Base-by-base conservation (phyloP, 2,329 filamentous ascomycete species). In the Mollisia scopiformis region DNA sequence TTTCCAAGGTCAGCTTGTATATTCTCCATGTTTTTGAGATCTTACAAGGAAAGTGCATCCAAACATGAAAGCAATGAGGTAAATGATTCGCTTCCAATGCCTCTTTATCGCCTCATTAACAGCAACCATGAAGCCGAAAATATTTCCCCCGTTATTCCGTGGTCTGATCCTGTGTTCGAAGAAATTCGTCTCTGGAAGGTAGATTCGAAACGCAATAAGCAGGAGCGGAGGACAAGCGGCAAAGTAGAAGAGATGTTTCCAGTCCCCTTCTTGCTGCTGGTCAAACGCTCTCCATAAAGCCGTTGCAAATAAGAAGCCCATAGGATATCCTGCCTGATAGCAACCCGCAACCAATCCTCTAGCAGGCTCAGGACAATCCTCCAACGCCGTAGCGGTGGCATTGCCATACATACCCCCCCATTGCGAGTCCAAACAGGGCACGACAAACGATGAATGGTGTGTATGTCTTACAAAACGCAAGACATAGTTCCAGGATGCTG, bases 171-270 rank as follows among this genome's bases (percentile, higher is more conserved):
- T 39, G 14, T 39, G 5, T 16, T n/a, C 5, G 37, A 90, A 96
- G 1, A 87, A 83, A 50, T 90, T 77, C 0, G 92, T 97, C 78
- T 97, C 93, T 13, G 91, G 89, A 1, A 97, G 82, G 73, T 83
- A 86, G 27, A 94, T 79, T 33, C 93, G 88, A 80, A 90, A 92
- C 55, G 87, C 71, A 71, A 96, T 96, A 75, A 96, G 89, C 33
- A 96, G 75, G 1, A 93, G 82, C 0, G 93, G 93, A 0, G 91
- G 91, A 39, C 88, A 84, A 6, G 93, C 91, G 11, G 88, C 92
- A 74, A 96, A 96, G 92, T 93, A 97, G 80, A 88, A 96, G 0
- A 96, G 80, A 0, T 92, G 91, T 5, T 93, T 82, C 93, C 93
- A 96, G 54, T 84, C 87, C 71, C 96, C 88, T 1, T 86, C 74